Base-by-base conservation (phyloP, 495 filamentous ascomycete species). In the Aspergillus leporis region DNA sequence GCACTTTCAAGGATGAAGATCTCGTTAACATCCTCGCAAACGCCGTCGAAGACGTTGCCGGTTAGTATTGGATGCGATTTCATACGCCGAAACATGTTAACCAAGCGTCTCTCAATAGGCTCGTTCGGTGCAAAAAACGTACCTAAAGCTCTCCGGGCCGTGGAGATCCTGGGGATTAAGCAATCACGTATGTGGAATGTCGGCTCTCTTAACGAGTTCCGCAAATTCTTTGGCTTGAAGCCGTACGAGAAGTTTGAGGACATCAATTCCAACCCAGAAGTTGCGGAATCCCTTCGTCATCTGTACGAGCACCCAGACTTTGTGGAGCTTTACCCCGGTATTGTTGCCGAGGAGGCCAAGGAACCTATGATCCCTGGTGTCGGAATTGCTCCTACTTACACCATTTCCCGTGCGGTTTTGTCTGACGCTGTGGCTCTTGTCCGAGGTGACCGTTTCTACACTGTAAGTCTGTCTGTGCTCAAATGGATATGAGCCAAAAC, bases 311-410 rank as follows among this genome's bases (percentile, higher is more conserved):
- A 87, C 68, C 82, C 83, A 10, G 86, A 88, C 66, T 75, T 74
- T 59, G 83, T 89, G 28, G 86, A 89, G 59, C 73, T 89, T 66
- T 88, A 87, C 67, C 79, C 83, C 7, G 84, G 84, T 67, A 74
- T 87, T 55, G 77, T 85, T 30, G 66, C 78, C 5, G 84, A 87
- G 66, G 72, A 74, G 43, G 74, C 82, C 32, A 84, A 82, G 60
- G 67, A 77, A 51, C 78, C 80, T 6, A 82, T 81, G 80, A 58
- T 74, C 32, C 80, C 81, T 32, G 81, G 81, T 68, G 80, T 81
- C 7, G 81, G 81, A 43, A 82, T 83, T 30, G 78, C 81, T 53
- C 82, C 78, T n/a, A 80, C 77, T 9, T 83, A 85, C 63, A 87
- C 83, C 10, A 82, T 83, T 46, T 83, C 81, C 12, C 74, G 78